A percentile compares a stretch with the other conserved stretches of the same genome.
Evolutionary conservation across 208 protist genomes (phyloP).

Genomic region (Naegleria fowleri): DNA sequence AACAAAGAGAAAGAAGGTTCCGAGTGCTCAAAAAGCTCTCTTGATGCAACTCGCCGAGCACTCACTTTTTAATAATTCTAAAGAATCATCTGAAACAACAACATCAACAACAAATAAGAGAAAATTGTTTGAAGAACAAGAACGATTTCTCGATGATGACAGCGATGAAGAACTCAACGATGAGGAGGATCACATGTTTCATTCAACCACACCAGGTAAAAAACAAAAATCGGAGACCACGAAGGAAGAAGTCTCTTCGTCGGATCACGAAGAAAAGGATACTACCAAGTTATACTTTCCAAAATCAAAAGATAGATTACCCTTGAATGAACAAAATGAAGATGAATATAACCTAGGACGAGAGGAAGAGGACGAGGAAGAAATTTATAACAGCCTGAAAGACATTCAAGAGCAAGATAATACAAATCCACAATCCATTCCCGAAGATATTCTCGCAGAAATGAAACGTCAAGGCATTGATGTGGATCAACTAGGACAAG

Average conservation of each 20-base stretch:
- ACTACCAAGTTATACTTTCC: neutral
- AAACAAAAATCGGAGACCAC: too few relatives aligned
- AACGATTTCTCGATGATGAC: neutral
- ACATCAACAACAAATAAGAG: neutral
- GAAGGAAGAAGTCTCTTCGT: too few relatives aligned
- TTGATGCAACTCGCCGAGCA: neutral
- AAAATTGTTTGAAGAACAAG: neutral
- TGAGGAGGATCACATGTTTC: neutral
- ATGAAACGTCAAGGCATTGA: neutral
- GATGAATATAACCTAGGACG: neutral
- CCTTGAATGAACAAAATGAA: neutral
- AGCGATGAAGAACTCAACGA: neutral
- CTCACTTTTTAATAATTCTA: neutral
- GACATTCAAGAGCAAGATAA: neutral
- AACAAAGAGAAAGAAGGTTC: neutral
- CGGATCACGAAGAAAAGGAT: neutral
- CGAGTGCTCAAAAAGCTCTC: neutral
- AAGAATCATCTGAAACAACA: too few relatives aligned
- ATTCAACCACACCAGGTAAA: neutral
- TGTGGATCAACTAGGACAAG: neutral
- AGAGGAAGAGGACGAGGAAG: neutral
- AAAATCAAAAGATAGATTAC: neutral
- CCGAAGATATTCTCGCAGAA: neutral
- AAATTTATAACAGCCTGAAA: neutral
- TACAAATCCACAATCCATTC: neutral